Evolutionary conservation across 169 alveolate species (phyloP).

Genomic region (Cryptosporidium xiaoi): DNA sequence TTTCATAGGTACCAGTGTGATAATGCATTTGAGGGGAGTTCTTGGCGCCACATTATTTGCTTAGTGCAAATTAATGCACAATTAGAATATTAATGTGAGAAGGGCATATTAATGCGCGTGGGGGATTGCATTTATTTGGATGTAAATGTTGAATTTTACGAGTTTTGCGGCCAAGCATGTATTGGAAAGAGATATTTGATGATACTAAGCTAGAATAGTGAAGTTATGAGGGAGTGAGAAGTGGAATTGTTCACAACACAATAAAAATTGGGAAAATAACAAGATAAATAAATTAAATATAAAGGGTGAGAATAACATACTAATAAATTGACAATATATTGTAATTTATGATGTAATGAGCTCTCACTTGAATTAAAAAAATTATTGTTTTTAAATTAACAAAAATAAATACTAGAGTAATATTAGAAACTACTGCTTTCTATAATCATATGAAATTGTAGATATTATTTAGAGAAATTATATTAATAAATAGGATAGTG

Average conservation of each 20-base stretch:
- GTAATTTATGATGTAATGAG: too few species aligned
- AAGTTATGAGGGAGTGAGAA: too few species aligned
- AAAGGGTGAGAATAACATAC: too few species aligned
- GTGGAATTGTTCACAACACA: not conserved
- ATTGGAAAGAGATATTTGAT: conserved; percentile 27
- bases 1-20: too few species aligned
- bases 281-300: not conserved
- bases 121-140: conserved; percentile 72
- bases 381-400: too few species aligned
- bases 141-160: conserved; percentile 72
- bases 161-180: conserved; percentile 76
- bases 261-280: conserved; percentile 1
- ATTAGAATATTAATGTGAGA: not conserved
- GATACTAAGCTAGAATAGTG: not conserved
- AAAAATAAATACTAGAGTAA: too few species aligned
- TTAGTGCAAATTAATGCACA: conserved; percentile 42
- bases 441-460: not conserved
- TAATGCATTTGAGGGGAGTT: not conserved
- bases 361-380: too few species aligned
- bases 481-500: not conserved
- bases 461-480: not conserved
- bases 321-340: too few species aligned
- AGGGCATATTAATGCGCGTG: conserved; percentile 56
- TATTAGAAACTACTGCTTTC: too few species aligned
- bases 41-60: not conserved